Evolutionary conservation across 139 green algal species (phyloP).

Genomic region (Auxenochlorella pyrenoidosa): DNA sequence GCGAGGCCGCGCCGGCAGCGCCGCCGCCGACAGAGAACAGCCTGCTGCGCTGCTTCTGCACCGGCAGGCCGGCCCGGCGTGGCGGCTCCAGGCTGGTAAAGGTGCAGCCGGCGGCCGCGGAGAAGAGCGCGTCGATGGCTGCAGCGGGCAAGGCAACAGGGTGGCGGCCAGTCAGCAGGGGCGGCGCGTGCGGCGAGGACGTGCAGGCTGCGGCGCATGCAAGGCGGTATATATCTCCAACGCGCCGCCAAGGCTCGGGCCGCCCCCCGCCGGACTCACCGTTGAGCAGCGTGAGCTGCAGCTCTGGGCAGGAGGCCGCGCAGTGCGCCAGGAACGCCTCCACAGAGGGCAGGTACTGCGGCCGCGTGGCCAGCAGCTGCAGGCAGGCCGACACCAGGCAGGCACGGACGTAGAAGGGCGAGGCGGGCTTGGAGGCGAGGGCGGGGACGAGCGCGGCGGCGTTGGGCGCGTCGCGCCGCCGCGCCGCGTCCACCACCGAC

Average conservation of each 20-base stretch:
- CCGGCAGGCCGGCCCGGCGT: background rate
- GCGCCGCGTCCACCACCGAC: background rate
- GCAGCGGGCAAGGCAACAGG: too few species aligned
- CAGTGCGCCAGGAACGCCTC: slow-evolving; percentile 37
- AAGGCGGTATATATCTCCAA: too few species aligned
- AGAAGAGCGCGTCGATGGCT: slow-evolving; percentile 24
- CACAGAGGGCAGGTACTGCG: slow-evolving; percentile 34
- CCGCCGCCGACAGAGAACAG: background rate
- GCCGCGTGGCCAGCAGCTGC: slow-evolving; percentile 30
- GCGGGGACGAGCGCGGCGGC: background rate
- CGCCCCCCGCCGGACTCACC: too few species aligned
- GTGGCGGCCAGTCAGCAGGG: too few species aligned
- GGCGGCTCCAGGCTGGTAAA: slow-evolving; percentile 29
- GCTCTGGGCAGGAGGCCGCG: background rate
- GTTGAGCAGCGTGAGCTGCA: slow-evolving; percentile 22
- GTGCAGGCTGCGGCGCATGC: too few species aligned
- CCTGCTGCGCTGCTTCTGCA: slow-evolving; percentile 8
- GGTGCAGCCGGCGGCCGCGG: slow-evolving; percentile 7
- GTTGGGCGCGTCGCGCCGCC: background rate
- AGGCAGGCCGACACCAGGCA: slow-evolving; percentile 35
- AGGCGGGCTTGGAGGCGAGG: background rate
- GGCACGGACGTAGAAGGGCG: background rate
- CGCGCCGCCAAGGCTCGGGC: too few species aligned
- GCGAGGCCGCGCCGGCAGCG: background rate
- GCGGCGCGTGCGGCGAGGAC: too few species aligned